Evolutionary conservation across 169 alveolate species (phyloP), one percentile per base, ranked within the genome.

Genomic region (Babesia ovata): DNA sequence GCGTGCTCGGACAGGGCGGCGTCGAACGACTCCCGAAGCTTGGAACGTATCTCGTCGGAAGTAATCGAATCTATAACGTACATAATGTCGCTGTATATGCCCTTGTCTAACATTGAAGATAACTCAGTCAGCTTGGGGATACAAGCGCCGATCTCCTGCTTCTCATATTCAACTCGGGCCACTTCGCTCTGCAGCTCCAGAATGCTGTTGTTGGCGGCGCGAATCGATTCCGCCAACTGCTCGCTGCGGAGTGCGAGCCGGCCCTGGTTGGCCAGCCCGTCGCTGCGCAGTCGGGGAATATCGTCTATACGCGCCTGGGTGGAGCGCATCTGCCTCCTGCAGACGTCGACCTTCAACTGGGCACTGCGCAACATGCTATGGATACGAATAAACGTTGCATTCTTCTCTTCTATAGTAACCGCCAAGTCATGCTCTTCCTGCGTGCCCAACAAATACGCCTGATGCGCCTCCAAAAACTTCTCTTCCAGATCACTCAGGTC

Each of bases 251-350:
- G 29, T 0, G 26, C 39, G 33, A 71, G 60, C 28, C 36, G 33
- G 10, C 33, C 19, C 52, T 61, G 36, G 39, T 39, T 21, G 46
- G 81, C 46, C 44, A 58, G 33, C 44, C 28, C n/a, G 49, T 75
- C 81, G 19, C 28, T 8, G 39, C 66, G 57, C n/a, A 50, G 45
- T 10, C 58, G 58, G n/a, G 84, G 84, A 13, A 75, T 19, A 50
- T 75, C 70, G 60, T 75, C 62, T 2, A 75, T 42, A 29, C 84
- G 66, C 58, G 67, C 11, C 26, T 75, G 73, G 10, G 67, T 66
- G 12, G 75, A 36, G 19, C 26, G 28, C 42, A 75, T 29, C 61
- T 60, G 58, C 21, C 54, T 28, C 22, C 29, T 69, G 50, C 81
- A 75, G 19, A 79, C 57, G 44, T 50, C 59, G 44, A 75, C 17